Base-by-base conservation (phyloP, 768 basidiomycete genomes). In the Kwoniella newhampshirensis region DNA sequence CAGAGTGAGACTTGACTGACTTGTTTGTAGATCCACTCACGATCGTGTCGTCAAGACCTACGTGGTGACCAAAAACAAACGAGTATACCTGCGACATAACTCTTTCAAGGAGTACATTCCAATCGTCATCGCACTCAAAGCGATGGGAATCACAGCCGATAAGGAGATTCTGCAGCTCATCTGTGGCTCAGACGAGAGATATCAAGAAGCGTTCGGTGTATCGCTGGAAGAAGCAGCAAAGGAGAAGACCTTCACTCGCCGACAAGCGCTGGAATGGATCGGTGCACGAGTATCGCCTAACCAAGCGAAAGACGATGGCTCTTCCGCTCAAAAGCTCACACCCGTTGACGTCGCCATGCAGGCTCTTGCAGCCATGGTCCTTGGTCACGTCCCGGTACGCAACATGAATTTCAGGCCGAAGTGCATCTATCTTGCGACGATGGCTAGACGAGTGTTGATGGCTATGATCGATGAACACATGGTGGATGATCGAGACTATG, bases 401-500 rank as follows among this genome's bases (percentile, higher is more conserved):
- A 86, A 87, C 17, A 80, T 96, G 44, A 90, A 98, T 77, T 89
- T 98, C 73, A 81, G 88, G 47, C 83, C 91, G 9, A 99, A 99
- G 75, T 92, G 91, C 18, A 88, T 98, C 63, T 98, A 97, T 73
- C 88, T 97, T 28, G 94, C 91, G 1, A 94, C 91, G 1, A 99
- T 99, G 96, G 92, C 91, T 0, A 82, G 94, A 17, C 82, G 96
- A 43, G 96, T 99, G 12, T 80, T 99, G 49, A 91, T 93, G 87
- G 92, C 92, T 17, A 88, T 97, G 85, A 85, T 91, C 56, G 91
- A 98, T 75, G 89, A 91, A 75, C 92, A 87, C 68, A 91, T 92
- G 85, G 92, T 96, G 9, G 96, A 99, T 67, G 96, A 99, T 77
- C 83, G 96, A 44, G 96, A 99, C 77, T 99, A 99, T 74, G 96